phyloP scores from a whole-genome alignment of 768 basidiomycete species.

The Trametes cinnabarina region DNA sequence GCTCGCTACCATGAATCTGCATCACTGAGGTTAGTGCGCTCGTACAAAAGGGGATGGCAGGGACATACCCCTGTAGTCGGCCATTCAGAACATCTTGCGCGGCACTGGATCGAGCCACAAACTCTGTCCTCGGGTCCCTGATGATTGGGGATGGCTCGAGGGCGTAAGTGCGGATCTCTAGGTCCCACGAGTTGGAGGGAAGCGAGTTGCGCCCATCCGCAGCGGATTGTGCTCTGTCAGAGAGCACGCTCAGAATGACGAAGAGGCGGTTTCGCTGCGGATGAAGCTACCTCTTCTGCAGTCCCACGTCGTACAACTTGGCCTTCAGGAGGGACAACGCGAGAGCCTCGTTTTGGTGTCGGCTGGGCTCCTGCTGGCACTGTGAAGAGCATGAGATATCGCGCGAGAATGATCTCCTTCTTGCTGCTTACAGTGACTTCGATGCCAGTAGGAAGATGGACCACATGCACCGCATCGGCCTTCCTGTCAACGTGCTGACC shows the following conservation, averaged over 20 bases:
- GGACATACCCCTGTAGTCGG: slow-evolving; percentile 13
- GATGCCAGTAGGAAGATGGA: slow-evolving; percentile 19
- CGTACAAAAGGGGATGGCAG: background rate
- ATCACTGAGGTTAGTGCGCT: background rate
- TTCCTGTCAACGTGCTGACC: slow-evolving; percentile 10
- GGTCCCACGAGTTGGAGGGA: slow-evolving; percentile 13
- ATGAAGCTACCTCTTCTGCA: slow-evolving; percentile 13
- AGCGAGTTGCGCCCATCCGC: slow-evolving; percentile 8
- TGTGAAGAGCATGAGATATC: background rate
- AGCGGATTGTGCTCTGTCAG: slow-evolving; percentile 10
- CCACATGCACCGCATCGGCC: slow-evolving; percentile 14
- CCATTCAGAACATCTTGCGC: slow-evolving; percentile 19
- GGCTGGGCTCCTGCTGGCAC: slow-evolving; percentile 16
- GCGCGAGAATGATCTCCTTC: background rate
- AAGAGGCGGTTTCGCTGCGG: background rate
- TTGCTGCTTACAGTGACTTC: slow-evolving; percentile 7
- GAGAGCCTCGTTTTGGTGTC: slow-evolving; percentile 6
- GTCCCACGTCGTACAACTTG: slow-evolving; percentile 18
- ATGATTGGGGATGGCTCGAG: slow-evolving; percentile 18
- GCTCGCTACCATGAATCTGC: slow-evolving; percentile 24
- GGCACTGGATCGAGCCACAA: slow-evolving; percentile 4
- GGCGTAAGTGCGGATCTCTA: slow-evolving; percentile 19
- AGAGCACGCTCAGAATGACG: background rate
- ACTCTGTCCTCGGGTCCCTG: slow-evolving; percentile 21
- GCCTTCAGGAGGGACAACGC: slow-evolving; percentile 18